A percentile compares a stretch with the other conserved stretches of the same genome.
Conservation (phyloP, 1,284 basidiomycete species). For the Boletellus deceptivus region DNA sequence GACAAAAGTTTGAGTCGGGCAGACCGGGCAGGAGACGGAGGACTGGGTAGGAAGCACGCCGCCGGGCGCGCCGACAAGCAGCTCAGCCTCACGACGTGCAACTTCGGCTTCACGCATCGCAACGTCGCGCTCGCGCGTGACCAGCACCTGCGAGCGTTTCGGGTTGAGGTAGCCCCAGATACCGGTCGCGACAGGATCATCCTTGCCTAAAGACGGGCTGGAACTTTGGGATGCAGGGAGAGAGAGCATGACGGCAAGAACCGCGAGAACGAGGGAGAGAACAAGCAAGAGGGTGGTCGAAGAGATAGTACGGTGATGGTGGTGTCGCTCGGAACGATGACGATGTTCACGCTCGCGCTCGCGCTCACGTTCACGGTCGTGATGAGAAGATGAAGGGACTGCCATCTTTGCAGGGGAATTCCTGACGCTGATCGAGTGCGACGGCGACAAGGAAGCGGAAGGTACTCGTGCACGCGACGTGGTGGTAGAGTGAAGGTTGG, state of each 20-base stretch:
- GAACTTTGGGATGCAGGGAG: conserved; percentile 52
- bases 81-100: conserved; percentile 78
- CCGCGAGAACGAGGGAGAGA: conserved; percentile 76
- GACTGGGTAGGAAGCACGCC: conserved; percentile 61
- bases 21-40: conserved; percentile 53
- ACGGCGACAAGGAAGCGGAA: conserved; percentile 70
- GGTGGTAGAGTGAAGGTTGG: conserved; percentile 54
- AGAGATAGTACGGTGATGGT: conserved; percentile 80
- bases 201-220: conserved; percentile 32
- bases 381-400: conserved; percentile 79
- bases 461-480: conserved; percentile 55
- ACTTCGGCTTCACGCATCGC: conserved; percentile 80
- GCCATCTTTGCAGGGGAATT: conserved; percentile 67
- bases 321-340: conserved; percentile 57
- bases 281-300: conserved; percentile 84
- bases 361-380: conserved; percentile 59
- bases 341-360: conserved; percentile 50
- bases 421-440: conserved; percentile 54
- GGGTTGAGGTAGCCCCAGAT: conserved; percentile 72
- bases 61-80: conserved; percentile 75
- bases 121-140: conserved; percentile 71
- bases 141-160: conserved; percentile 73
- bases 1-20: conserved; percentile 48
- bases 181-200: conserved; percentile 47
- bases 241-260: conserved; percentile 82